Conservation (phyloP, 371 early-diverging fungal genomes). For the Lichtheimia corymbifera region DNA sequence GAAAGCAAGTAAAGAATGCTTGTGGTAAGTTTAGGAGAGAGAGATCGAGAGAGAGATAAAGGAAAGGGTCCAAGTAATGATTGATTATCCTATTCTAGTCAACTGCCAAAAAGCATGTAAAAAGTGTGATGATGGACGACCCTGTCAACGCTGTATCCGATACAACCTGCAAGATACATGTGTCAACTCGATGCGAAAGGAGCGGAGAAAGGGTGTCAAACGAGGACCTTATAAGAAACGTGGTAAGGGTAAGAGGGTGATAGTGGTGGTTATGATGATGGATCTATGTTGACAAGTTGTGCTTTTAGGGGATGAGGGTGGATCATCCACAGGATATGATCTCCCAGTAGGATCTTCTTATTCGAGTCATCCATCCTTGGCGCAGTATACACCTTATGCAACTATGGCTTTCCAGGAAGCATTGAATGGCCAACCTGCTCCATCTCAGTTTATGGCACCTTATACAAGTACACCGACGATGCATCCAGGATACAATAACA, state of each 20-base stretch:
- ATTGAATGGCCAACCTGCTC: too few relatives aligned
- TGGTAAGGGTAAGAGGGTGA: neutral
- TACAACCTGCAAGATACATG: slow-evolving; percentile 3
- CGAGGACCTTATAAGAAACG: slow-evolving; percentile 10
- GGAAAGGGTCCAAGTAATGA: neutral
- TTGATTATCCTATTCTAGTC: neutral
- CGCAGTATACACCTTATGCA: too few relatives aligned
- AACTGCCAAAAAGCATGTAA: slow-evolving; percentile 10
- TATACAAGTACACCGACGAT: too few relatives aligned
- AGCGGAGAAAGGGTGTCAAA: slow-evolving; percentile 1
- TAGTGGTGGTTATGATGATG: too few relatives aligned
- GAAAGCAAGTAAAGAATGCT: neutral
- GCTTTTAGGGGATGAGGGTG: too few relatives aligned
- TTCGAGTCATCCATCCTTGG: too few relatives aligned
- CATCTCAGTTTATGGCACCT: too few relatives aligned
- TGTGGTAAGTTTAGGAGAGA: neutral
- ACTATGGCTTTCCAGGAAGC: too few relatives aligned
- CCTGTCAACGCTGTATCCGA: slow-evolving; percentile 6
- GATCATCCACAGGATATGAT: too few relatives aligned
- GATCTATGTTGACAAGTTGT: too few relatives aligned
- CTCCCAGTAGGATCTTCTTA: too few relatives aligned
- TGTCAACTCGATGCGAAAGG: neutral
- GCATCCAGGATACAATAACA: neutral
- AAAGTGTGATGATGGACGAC: slow-evolving; percentile 10
- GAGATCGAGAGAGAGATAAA: too few relatives aligned